A percentile compares a stretch with the other conserved stretches of the same genome.
Evolutionary conservation across 371 early-diverging fungal genomes (phyloP).

Genomic region (Smittium mucronatum): DNA sequence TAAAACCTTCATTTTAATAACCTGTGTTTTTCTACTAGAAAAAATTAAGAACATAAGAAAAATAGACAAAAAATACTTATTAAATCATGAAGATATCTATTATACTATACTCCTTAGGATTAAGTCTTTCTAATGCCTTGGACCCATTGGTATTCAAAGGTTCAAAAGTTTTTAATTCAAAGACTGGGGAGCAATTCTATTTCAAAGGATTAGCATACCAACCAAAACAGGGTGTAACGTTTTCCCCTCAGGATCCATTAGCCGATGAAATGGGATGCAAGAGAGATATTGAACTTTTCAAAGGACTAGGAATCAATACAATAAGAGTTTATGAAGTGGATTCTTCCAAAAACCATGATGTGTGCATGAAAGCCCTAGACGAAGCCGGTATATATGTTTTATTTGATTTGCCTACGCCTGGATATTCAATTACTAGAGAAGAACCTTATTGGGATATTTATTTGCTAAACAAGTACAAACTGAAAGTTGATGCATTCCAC

Average conservation of each 20-base stretch:
- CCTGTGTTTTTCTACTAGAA: too few species aligned
- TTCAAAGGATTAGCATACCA: slow-evolving; percentile 72
- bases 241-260: slow-evolving; percentile 42
- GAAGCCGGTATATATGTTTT: slow-evolving; percentile 57
- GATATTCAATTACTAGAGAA: slow-evolving; percentile 48
- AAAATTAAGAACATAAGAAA: too few species aligned
- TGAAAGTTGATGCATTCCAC: slow-evolving; percentile 52
- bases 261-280: slow-evolving; percentile 45
- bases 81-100: neutral
- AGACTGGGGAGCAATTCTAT: slow-evolving; percentile 58
- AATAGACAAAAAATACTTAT: too few species aligned
- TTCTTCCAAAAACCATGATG: slow-evolving; percentile 48
- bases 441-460: slow-evolving; percentile 48
- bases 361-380: slow-evolving; percentile 57
- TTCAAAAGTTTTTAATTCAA: slow-evolving; percentile 53
- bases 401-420: slow-evolving; percentile 51
- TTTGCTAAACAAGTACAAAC: slow-evolving; percentile 41
- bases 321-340: slow-evolving; percentile 70
- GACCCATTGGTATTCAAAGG: slow-evolving; percentile 55
- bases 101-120: neutral
- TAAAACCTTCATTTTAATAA: too few species aligned
- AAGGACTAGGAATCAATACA: slow-evolving; percentile 53
- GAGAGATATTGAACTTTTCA: slow-evolving; percentile 51
- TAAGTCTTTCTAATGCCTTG: slow-evolving; percentile 14
- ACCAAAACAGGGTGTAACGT: slow-evolving; percentile 35